Evolutionary conservation across 768 basidiomycete species (phyloP).

Genomic region (Hemileccinum impolitum): DNA sequence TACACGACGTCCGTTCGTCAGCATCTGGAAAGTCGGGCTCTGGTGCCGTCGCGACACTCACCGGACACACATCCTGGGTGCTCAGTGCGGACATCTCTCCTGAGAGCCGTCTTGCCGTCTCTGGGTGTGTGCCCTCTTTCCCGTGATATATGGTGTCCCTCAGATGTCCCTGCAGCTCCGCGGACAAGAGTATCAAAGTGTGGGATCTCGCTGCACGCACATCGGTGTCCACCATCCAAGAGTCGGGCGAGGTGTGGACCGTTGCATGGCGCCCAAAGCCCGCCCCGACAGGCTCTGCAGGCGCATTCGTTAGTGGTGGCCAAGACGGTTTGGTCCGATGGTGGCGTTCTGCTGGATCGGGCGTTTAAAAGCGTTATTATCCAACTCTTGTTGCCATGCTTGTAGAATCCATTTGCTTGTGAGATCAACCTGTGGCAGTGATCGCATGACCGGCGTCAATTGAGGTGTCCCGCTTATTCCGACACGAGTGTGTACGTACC

Average conservation of each 20-base stretch:
- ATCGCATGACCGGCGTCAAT: too few relatives aligned
- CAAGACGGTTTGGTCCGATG: constrained; percentile 72
- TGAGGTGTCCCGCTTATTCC: neutral
- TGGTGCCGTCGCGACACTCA: constrained; percentile 80
- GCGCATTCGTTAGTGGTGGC: constrained; percentile 68
- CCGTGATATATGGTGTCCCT: neutral
- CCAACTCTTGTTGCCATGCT: too few relatives aligned
- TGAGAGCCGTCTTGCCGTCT: constrained; percentile 74
- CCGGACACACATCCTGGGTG: constrained; percentile 91
- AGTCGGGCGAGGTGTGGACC: constrained; percentile 80
- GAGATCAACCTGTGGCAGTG: too few relatives aligned
- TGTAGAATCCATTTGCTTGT: too few relatives aligned
- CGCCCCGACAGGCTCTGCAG: constrained; percentile 50
- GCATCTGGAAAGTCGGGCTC: constrained; percentile 56
- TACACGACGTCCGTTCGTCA: constrained; percentile 84
- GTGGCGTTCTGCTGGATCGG: constrained; percentile 71
- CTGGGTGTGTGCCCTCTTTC: constrained; percentile 55
- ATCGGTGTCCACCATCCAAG: constrained; percentile 73
- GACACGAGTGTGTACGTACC: constrained; percentile 4
- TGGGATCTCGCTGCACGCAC: constrained; percentile 80
- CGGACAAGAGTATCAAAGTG: constrained; percentile 82
- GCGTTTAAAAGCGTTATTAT: constrained; percentile 13
- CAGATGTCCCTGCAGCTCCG: constrained; percentile 48
- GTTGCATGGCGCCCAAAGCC: constrained; percentile 76
- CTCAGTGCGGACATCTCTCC: constrained; percentile 79